These are phyloP conservation scores for Emiliania huxleyi DNA, from an alignment of 78 protist genomes.

Conservation along the genomic window DNA sequence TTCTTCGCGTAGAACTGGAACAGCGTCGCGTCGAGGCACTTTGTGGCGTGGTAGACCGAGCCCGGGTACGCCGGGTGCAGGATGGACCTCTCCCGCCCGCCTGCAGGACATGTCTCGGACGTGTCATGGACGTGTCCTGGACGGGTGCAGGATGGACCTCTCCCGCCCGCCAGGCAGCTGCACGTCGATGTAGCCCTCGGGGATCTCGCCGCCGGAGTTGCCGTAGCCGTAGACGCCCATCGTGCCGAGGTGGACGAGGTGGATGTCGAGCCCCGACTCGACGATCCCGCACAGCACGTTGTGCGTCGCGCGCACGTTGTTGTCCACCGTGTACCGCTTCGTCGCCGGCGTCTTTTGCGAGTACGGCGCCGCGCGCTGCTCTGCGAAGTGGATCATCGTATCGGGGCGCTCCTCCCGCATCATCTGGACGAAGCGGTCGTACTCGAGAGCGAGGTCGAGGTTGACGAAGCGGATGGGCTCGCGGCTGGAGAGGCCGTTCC, in stretches of 20 bases:
- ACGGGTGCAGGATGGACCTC: slow-evolving; percentile 41
- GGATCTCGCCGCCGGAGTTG: slow-evolving; percentile 35
- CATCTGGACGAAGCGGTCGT: slow-evolving; percentile 32
- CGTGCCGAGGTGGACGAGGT: slow-evolving; percentile 49
- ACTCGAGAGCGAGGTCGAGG: slow-evolving; percentile 37
- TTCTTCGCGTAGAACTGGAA: slow-evolving; percentile 52
- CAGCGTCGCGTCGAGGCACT: slow-evolving; percentile 52
- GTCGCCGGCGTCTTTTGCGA: slow-evolving; percentile 25
- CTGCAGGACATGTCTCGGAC: too few species aligned
- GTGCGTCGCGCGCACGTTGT: slow-evolving; percentile 52
- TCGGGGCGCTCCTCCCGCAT: slow-evolving; percentile 45
- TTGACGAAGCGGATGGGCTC: slow-evolving; percentile 23
- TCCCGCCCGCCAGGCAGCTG: slow-evolving; percentile 18
- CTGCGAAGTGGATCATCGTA: slow-evolving; percentile 54
- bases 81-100: neutral
- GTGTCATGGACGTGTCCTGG: too few species aligned
- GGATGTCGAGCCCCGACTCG: slow-evolving; percentile 44
- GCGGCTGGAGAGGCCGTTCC: slow-evolving; percentile 35
- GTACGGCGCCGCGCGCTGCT: slow-evolving; percentile 61
- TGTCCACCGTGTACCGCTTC: slow-evolving; percentile 53
- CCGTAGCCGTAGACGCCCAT: slow-evolving; percentile 56
- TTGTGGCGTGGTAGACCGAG: slow-evolving; percentile 56
- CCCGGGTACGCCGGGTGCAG: slow-evolving; percentile 52
- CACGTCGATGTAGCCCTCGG: slow-evolving; percentile 53
- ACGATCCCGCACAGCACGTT: slow-evolving; percentile 30